phyloP scores from a whole-genome alignment of 139 green algal genomes.

The Mesostigma viride region DNA sequence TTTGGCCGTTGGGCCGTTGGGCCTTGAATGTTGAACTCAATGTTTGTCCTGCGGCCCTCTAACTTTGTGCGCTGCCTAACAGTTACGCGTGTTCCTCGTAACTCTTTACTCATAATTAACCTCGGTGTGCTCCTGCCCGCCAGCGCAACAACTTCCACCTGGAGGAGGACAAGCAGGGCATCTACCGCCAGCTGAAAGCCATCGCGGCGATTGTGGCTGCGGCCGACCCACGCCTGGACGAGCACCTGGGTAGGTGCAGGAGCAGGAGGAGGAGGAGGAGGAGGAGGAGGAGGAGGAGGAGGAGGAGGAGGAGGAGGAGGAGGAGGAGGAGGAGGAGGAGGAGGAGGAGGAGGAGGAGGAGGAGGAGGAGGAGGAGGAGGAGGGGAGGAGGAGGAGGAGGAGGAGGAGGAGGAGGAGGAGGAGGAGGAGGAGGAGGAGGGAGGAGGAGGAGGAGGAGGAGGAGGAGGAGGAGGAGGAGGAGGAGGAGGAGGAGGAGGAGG shows the following conservation, averaged over 20 bases:
- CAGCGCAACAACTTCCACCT: constrained; percentile 61
- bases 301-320: neutral
- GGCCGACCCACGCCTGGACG: constrained; percentile 38
- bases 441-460: neutral
- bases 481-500: neutral
- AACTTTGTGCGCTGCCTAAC: neutral
- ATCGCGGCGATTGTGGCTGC: constrained; percentile 41
- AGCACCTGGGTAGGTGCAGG: constrained; percentile 6
- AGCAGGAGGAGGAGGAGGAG: neutral
- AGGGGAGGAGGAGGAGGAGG: neutral
- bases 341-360: neutral
- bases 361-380: neutral
- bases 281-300: constrained; percentile 1
- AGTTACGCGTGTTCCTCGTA: neutral
- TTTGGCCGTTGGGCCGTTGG: neutral
- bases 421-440: neutral
- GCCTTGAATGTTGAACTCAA: neutral
- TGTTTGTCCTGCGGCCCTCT: neutral
- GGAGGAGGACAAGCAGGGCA: constrained; percentile 57
- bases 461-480: neutral
- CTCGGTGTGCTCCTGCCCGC: neutral
- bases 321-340: constrained; percentile 3
- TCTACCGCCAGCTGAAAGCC: constrained; percentile 46
- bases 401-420: neutral
- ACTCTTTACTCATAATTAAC: neutral